A percentile compares a stretch with the other conserved stretches of the same genome.
Evolutionary conservation across 2,329 filamentous ascomycete genomes (phyloP).

Genomic region (Teratosphaeria nubilosa): DNA sequence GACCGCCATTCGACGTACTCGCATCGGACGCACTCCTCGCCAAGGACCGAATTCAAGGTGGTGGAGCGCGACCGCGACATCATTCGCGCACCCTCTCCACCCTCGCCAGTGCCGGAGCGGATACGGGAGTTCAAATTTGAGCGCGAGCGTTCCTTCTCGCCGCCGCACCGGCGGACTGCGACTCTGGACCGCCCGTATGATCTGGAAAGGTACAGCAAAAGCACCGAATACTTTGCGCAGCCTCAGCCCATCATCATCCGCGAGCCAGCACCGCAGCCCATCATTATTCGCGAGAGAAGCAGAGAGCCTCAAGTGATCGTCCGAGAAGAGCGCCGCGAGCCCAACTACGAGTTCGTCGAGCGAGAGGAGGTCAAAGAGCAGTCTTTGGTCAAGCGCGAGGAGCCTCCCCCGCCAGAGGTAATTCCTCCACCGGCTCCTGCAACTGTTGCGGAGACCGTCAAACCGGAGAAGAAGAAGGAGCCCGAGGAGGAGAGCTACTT

Average conservation of each 20-base stretch:
- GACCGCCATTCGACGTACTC: slow-evolving; percentile 3
- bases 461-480: slow-evolving; percentile 17
- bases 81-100: slow-evolving; percentile 25
- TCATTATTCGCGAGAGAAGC: slow-evolving; percentile 46
- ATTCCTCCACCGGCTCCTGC: slow-evolving; percentile 1
- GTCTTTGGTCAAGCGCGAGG: slow-evolving; percentile 32
- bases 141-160: slow-evolving; percentile 39
- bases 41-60: slow-evolving; percentile 28
- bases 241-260: slow-evolving; percentile 41
- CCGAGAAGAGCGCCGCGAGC: slow-evolving; percentile 39
- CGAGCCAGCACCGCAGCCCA: slow-evolving; percentile 38
- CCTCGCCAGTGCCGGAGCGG: slow-evolving; percentile 35
- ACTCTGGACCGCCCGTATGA: slow-evolving; percentile 31
- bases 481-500: slow-evolving; percentile 48
- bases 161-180: slow-evolving; percentile 21
- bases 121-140: slow-evolving; percentile 43
- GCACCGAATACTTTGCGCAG: slow-evolving; percentile 42
- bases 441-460: not conserved
- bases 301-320: slow-evolving; percentile 42
- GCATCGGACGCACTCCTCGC: slow-evolving; percentile 4
- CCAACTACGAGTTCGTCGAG: slow-evolving; percentile 50
- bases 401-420: slow-evolving; percentile 24
- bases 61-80: slow-evolving; percentile 27
- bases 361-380: slow-evolving; percentile 42
- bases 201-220: slow-evolving; percentile 42